Conservation (phyloP, 345 rosid species). For the Bruguiera gymnorhiza region DNA sequence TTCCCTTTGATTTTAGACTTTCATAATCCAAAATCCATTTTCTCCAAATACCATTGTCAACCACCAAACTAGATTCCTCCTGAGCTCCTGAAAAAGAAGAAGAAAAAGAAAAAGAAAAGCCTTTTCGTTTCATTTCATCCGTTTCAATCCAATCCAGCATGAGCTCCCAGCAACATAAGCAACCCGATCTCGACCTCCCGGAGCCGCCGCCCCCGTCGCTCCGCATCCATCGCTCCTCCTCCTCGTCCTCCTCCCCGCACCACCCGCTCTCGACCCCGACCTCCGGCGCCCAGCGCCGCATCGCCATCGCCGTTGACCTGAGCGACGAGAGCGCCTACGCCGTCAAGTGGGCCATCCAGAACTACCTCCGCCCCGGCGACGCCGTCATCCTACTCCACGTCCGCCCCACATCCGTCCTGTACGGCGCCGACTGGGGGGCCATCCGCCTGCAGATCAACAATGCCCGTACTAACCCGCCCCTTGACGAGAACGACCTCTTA, state of each 20-base stretch:
- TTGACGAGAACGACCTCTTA: conserved; percentile 5
- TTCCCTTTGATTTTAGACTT: too few species aligned
- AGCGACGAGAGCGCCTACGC: conserved; percentile 31
- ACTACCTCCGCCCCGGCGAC: conserved; percentile 44
- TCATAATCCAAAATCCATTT: too few species aligned
- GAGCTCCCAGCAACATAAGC: background rate
- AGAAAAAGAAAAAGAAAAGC: too few species aligned
- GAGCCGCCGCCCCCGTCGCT: conserved; percentile 5
- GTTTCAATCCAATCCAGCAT: too few species aligned
- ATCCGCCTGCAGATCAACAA: conserved; percentile 42
- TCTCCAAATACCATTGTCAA: too few species aligned
- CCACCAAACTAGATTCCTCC: too few species aligned
- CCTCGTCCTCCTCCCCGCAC: background rate
- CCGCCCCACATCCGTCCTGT: conserved; percentile 59
- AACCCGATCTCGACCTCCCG: conserved; percentile 10
- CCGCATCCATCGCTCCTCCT: conserved; percentile 4
- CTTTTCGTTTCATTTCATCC: too few species aligned
- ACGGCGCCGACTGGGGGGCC: conserved; percentile 96
- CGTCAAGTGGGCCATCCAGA: conserved; percentile 28
- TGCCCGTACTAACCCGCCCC: conserved; percentile 17
- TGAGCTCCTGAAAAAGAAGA: too few species aligned
- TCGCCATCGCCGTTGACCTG: conserved; percentile 33
- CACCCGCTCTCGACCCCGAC: conserved; percentile 8
- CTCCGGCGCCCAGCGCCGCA: conserved; percentile 21
- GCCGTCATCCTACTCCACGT: conserved; percentile 56